These are phyloP conservation scores for Phytophthora sp. DNA, from an alignment of 352 stramenopile genomes.

Conservation along the genomic window DNA sequence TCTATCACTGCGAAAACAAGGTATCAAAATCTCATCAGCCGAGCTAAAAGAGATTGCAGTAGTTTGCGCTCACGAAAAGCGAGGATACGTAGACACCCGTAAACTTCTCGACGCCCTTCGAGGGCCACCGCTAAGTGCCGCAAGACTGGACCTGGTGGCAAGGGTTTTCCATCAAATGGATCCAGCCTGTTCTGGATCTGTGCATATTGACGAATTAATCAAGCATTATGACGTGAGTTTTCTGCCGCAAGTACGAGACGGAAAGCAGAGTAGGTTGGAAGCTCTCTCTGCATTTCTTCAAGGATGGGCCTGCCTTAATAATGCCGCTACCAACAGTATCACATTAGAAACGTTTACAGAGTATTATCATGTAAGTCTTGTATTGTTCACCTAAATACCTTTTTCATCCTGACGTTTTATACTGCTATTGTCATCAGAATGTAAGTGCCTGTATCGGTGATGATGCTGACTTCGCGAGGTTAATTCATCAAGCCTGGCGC, in stretches of 20 bases:
- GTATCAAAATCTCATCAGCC: slow-evolving; percentile 46
- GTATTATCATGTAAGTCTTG: slow-evolving; percentile 78
- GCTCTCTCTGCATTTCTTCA: slow-evolving; percentile 74
- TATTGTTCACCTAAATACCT: neutral
- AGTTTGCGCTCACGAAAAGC: slow-evolving; percentile 54
- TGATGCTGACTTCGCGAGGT: slow-evolving; percentile 85
- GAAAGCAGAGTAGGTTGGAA: slow-evolving; percentile 60
- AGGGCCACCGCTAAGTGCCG: slow-evolving; percentile 32
- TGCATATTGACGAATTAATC: slow-evolving; percentile 64
- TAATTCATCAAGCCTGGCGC: slow-evolving; percentile 80
- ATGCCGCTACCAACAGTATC: slow-evolving; percentile 48
- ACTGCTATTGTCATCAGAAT: slow-evolving; percentile 45
- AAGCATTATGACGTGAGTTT: slow-evolving; percentile 79
- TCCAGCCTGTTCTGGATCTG: slow-evolving; percentile 28
- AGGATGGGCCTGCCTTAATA: slow-evolving; percentile 57
- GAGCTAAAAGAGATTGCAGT: slow-evolving; percentile 50
- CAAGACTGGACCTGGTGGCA: slow-evolving; percentile 50
- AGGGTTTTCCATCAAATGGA: slow-evolving; percentile 72
- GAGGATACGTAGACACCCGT: slow-evolving; percentile 56
- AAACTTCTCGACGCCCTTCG: slow-evolving; percentile 63
- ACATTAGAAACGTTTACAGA: slow-evolving; percentile 64
- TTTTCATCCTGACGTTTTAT: slow-evolving; percentile 4
- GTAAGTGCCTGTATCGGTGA: slow-evolving; percentile 75
- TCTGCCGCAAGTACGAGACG: slow-evolving; percentile 69
- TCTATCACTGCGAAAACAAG: slow-evolving; percentile 60